Conservation (phyloP, 2,329 filamentous ascomycete species). For the Fusarium irregulare region DNA sequence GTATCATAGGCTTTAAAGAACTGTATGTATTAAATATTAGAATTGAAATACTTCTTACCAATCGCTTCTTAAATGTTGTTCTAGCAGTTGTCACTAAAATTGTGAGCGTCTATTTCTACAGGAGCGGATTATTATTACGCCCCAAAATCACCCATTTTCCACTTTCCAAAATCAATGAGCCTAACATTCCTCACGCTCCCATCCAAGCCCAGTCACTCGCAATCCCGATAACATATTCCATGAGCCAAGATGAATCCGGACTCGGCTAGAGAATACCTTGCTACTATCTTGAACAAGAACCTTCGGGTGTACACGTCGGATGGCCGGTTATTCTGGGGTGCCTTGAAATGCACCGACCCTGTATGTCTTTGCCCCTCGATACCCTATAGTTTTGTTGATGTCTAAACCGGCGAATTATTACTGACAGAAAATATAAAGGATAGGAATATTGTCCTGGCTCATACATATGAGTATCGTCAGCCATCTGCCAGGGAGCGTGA, state of each 20-base stretch:
- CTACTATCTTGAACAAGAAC: constrained; percentile 79
- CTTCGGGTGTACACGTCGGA: constrained; percentile 85
- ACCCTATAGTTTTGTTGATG: constrained; percentile 9
- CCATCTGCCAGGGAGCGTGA: constrained; percentile 66
- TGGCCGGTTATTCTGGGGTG: constrained; percentile 86
- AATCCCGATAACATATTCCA: constrained; percentile 4
- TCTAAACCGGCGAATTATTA: not conserved
- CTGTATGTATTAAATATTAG: not conserved
- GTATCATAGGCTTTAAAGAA: not conserved
- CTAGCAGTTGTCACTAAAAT: not conserved
- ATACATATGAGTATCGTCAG: constrained; percentile 89
- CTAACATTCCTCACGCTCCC: constrained; percentile 11
- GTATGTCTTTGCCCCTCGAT: constrained; percentile 61
- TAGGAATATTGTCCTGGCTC: constrained; percentile 85
- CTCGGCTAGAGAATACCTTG: constrained; percentile 67
- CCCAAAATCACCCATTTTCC: not conserved
- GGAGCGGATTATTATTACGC: constrained; percentile 6
- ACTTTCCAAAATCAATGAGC: constrained; percentile 19
- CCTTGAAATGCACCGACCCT: constrained; percentile 94
- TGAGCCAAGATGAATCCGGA: constrained; percentile 59
- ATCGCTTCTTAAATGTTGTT: not conserved
- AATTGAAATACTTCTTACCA: not conserved
- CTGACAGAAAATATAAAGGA: constrained; percentile 66
- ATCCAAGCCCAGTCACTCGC: not conserved
- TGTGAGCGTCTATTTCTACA: not conserved